These are phyloP conservation scores for Sporisorium graminicola DNA, from an alignment of 1,284 basidiomycete genomes.

Conservation along the genomic window DNA sequence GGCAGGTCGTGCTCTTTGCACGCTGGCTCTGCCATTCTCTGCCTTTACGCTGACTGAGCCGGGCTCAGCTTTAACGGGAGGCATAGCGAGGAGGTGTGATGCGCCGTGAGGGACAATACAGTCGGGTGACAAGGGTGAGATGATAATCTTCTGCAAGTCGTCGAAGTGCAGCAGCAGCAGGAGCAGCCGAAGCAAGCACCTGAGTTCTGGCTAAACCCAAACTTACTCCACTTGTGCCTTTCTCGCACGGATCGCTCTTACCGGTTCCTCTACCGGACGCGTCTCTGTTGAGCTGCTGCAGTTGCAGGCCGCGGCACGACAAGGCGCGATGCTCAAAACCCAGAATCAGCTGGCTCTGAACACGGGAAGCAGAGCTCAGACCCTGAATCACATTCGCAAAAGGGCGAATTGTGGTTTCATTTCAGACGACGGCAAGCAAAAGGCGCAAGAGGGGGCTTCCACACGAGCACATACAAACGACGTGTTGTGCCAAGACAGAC, in stretches of 20 bases:
- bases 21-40: slow-evolving; percentile 25
- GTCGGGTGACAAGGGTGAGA: not conserved
- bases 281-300: not conserved
- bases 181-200: not conserved
- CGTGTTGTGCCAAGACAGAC: not conserved
- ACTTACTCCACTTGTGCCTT: slow-evolving; percentile 8
- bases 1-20: slow-evolving; percentile 18
- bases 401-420: not conserved
- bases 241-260: slow-evolving; percentile 16
- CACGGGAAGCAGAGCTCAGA: slow-evolving; percentile 2
- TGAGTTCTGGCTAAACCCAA: not conserved
- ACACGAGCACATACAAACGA: not conserved
- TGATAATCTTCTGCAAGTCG: not conserved
- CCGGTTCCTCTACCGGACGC: not conserved
- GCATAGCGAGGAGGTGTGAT: slow-evolving; percentile 23
- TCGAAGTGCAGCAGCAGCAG: not conserved
- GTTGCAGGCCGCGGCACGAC: not conserved
- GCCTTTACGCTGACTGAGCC: slow-evolving; percentile 31
- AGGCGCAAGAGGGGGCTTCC: no score
- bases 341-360: not conserved
- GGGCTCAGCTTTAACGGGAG: slow-evolving; percentile 52
- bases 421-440: slow-evolving; percentile 1
- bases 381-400: not conserved
- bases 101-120: not conserved
- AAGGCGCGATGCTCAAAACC: not conserved